These are phyloP conservation scores for Rosa chinensis DNA, from an alignment of 306 rosid genomes.

Conservation along the genomic window DNA sequence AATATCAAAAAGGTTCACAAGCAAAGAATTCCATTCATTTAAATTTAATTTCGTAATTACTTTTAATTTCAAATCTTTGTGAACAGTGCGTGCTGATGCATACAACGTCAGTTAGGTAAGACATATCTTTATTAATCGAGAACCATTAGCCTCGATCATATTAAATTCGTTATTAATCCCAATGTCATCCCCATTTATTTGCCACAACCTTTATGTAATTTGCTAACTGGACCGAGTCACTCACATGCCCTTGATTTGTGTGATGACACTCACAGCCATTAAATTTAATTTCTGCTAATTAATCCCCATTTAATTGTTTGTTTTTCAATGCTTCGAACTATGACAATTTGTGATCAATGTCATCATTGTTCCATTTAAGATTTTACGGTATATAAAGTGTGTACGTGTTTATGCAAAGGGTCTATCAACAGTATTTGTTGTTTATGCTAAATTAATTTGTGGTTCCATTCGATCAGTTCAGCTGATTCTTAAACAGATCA, in stretches of 20 bases:
- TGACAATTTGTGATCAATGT: not conserved
- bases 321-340: not conserved
- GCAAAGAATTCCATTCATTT: not conserved
- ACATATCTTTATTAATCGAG: not conserved
- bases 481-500: not conserved
- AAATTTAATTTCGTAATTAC: not conserved
- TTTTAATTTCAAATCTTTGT: not conserved
- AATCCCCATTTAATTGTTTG: not conserved
- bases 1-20: not conserved
- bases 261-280: not conserved
- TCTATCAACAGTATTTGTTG: too few relatives aligned
- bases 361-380: not conserved
- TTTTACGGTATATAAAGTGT: not conserved
- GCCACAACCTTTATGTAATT: not conserved
- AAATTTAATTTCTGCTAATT: not conserved
- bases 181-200: not conserved
- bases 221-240: not conserved
- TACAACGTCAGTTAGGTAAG: not conserved
- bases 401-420: too few relatives aligned
- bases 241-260: slow-evolving; percentile 3
- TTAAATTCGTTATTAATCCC: not conserved
- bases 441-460: not conserved
- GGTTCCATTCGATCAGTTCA: not conserved
- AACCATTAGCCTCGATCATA: not conserved
- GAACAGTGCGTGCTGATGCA: not conserved